Base-by-base conservation (phyloP, 768 basidiomycete species). In the Boletus vinaceobasis region DNA sequence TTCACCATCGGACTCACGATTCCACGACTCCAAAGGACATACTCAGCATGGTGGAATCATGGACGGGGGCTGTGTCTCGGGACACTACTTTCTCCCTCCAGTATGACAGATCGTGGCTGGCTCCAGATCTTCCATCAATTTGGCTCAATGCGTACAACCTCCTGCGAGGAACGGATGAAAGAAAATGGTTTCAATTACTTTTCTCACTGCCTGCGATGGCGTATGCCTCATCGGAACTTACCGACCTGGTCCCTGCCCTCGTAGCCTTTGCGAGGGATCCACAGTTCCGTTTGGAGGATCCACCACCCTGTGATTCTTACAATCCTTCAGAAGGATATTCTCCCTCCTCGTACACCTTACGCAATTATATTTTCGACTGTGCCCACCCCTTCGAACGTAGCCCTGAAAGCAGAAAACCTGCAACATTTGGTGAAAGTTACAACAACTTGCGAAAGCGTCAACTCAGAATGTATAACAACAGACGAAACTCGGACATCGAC, bases 181-280 rank as follows among this genome's bases (percentile, higher is more conserved):
- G 21, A 11, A 53, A 65, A 40, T 59, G 57, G 50, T 62, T 31
- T 15, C 61, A 56, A 17, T 23, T 76, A 10, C 45, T 64, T 11
- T 76, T 76, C 44, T 62, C 66, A 5, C 58, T 75, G 6, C 59
- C 72, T 5, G 63, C 72, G 2, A 65, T 74, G 63, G 64, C 59
- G 13, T 75, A 73, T 56, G 44, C 48, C 4, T 67, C 65, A 1
- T 38, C 61, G 2, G 9, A 53, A 0, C 35, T 42, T 4, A 19
- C 32, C 2, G 51, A 54, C 5, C 61, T 71, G 35, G 57, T 73
- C 17, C 61, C 68, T 0, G 63, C 64, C 1, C 48, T 77, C 2
- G 43, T 78, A 13, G 67, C 77, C 1, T 72, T 75, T 50, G 61
- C 58, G 1, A 45, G 61, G 4, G 44, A 59, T 11, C 19, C 60